Percentiles rank a stretch among this genome's conserved stretches.
Evolutionary conservation across 2,329 filamentous ascomycete genomes (phyloP).

Genomic region (Intubia oerlemansii): DNA sequence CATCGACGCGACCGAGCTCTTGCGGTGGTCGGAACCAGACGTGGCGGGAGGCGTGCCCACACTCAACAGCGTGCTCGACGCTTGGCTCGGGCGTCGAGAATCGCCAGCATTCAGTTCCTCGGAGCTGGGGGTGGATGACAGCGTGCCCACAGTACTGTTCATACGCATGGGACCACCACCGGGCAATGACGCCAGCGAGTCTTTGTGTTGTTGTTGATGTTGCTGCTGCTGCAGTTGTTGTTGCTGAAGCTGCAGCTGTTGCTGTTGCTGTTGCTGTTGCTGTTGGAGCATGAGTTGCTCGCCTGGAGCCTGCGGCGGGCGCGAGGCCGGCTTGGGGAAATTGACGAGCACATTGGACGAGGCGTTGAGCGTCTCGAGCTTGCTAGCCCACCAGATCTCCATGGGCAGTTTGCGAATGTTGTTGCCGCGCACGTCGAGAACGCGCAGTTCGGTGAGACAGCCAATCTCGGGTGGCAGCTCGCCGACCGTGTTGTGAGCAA

Average conservation of each 20-base stretch:
- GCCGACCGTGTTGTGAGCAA: slow-evolving; percentile 75
- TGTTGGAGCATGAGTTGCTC: too few relatives aligned
- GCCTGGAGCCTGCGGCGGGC: slow-evolving; percentile 38
- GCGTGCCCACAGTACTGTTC: slow-evolving; percentile 16
- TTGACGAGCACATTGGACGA: slow-evolving; percentile 83
- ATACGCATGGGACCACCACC: slow-evolving; percentile 17
- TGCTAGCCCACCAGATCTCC: slow-evolving; percentile 91
- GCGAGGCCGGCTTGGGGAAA: slow-evolving; percentile 71
- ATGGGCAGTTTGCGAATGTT: slow-evolving; percentile 75
- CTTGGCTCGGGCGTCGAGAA: slow-evolving; percentile 60
- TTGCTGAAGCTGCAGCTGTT: too few relatives aligned
- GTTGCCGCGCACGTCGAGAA: slow-evolving; percentile 80
- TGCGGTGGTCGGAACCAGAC: slow-evolving; percentile 35
- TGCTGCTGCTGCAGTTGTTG: too few relatives aligned
- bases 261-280: too few relatives aligned
- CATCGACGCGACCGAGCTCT: slow-evolving; percentile 67
- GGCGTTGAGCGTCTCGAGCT: slow-evolving; percentile 77
- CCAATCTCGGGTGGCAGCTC: slow-evolving; percentile 76
- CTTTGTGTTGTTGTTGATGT: too few relatives aligned
- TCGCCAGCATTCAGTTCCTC: slow-evolving; percentile 48
- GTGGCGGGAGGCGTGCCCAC: slow-evolving; percentile 52
- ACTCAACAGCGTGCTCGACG: slow-evolving; percentile 54
- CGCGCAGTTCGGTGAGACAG: slow-evolving; percentile 61
- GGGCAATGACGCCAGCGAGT: too few relatives aligned
- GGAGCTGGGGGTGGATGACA: slow-evolving; percentile 45